These are phyloP conservation scores for Termitomyces sp. DNA, from an alignment of 768 basidiomycete species.

Conservation along the genomic window DNA sequence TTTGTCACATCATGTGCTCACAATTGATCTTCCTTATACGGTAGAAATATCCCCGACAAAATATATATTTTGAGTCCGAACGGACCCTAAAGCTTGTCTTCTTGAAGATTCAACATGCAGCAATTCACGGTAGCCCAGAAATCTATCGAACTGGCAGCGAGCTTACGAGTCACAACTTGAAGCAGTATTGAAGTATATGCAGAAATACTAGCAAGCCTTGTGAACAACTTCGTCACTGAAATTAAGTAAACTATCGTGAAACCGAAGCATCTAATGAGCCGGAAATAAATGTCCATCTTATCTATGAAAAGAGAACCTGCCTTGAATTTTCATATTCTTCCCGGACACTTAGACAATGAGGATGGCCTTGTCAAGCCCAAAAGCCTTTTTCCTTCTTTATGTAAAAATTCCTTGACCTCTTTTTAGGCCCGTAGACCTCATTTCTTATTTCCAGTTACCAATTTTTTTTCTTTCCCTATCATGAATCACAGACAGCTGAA, in stretches of 20 bases:
- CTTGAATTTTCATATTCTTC: not conserved
- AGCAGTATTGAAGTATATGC: not conserved
- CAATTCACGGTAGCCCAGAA: not conserved
- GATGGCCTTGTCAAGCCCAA: not conserved
- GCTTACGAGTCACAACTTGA: not conserved
- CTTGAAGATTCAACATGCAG: not conserved
- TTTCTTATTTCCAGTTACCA: too few relatives aligned
- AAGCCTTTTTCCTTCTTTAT: too few relatives aligned
- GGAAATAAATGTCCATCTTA: not conserved
- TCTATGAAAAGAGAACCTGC: not conserved
- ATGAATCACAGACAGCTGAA: not conserved
- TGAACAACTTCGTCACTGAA: too few relatives aligned
- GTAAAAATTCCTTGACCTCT: not conserved
- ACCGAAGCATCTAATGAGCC: not conserved
- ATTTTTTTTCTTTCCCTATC: not conserved
- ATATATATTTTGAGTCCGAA: too few relatives aligned
- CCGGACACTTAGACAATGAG: too few relatives aligned
- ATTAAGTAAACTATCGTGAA: not conserved
- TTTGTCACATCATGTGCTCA: too few relatives aligned
- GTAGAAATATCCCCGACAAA: too few relatives aligned
- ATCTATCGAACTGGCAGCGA: not conserved
- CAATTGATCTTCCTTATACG: too few relatives aligned
- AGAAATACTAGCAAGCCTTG: too few relatives aligned
- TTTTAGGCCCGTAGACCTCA: too few relatives aligned
- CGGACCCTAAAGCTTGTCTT: not conserved